These are phyloP conservation scores for Centella asiatica DNA, from an alignment of 129 eudicot species.

Conservation along the genomic window DNA sequence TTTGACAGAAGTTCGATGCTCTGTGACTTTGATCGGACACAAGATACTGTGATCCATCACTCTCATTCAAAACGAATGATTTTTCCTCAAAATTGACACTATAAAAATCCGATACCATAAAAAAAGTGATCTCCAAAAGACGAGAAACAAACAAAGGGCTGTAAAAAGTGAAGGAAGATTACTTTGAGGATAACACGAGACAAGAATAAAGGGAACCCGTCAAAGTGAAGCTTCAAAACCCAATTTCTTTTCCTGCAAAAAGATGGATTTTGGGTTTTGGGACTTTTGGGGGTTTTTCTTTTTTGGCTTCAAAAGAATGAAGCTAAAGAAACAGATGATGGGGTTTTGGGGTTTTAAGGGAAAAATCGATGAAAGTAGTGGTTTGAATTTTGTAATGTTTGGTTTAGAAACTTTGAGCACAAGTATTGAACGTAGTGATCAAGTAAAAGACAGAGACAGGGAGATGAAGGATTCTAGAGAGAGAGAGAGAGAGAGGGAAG, in stretches of 20 bases:
- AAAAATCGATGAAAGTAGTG: not conserved
- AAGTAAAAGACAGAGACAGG: not conserved
- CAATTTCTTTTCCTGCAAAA: too few relatives aligned
- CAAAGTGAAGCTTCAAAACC: constrained; percentile 37
- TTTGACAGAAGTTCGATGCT: constrained; percentile 47
- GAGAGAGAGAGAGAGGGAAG: constrained; percentile 7
- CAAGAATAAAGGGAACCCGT: not conserved
- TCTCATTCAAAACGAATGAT: constrained; percentile 1
- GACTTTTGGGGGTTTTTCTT: too few relatives aligned
- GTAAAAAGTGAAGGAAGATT: not conserved
- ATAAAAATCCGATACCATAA: not conserved
- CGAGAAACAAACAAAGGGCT: too few relatives aligned
- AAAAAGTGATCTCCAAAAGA: too few relatives aligned
- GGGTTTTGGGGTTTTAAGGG: too few relatives aligned
- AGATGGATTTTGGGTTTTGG: too few relatives aligned
- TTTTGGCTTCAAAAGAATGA: not conserved
- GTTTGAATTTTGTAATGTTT: not conserved
- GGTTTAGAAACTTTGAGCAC: not conserved
- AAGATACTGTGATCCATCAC: constrained; percentile 40
- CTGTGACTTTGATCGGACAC: constrained; percentile 66
- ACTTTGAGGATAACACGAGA: not conserved
- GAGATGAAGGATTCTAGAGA: not conserved
- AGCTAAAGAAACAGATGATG: not conserved
- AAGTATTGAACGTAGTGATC: not conserved
- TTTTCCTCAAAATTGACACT: not conserved